A percentile compares a stretch with the other conserved stretches of the same genome.
phyloP scores from a whole-genome alignment of 208 protist species.

The Phytomonas sp. region DNA sequence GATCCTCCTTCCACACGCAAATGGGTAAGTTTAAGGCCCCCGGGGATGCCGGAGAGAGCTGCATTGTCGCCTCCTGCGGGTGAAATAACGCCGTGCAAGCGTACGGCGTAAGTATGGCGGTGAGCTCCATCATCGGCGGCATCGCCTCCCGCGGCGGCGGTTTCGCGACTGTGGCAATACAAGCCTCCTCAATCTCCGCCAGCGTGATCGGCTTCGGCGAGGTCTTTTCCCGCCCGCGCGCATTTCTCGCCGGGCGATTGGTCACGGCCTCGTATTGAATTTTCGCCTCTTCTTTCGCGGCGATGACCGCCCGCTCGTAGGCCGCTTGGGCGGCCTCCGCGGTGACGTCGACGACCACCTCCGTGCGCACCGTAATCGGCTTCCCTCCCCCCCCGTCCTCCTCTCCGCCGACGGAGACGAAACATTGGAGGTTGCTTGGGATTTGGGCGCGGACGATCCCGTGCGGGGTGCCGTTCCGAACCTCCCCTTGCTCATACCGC shows the following conservation, averaged over 20 bases:
- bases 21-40: too few species aligned
- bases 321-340: slow-evolving; percentile 29
- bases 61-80: too few species aligned
- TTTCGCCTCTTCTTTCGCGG: slow-evolving; percentile 38
- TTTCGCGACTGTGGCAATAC: slow-evolving; percentile 33
- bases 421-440: background rate
- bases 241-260: slow-evolving; percentile 12
- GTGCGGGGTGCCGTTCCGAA: background rate
- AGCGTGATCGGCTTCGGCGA: slow-evolving; percentile 32
- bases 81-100: too few species aligned
- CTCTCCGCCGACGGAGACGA: slow-evolving; percentile 36
- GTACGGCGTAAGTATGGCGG: slow-evolving; percentile 11
- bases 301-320: slow-evolving; percentile 33
- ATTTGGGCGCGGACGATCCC: background rate
- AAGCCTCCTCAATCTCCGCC: slow-evolving; percentile 37
- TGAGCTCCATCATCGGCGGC: slow-evolving; percentile 15
- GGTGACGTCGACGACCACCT: slow-evolving; percentile 59
- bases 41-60: too few species aligned
- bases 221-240: slow-evolving; percentile 20
- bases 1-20: too few species aligned
- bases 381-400: slow-evolving; percentile 26
- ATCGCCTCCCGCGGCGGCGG: slow-evolving; percentile 7
- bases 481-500: background rate
- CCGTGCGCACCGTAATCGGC: slow-evolving; percentile 33
- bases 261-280: slow-evolving; percentile 47